Evolutionary conservation across 441 rosid genomes (phyloP).

Genomic region (Mallotus repandus): DNA sequence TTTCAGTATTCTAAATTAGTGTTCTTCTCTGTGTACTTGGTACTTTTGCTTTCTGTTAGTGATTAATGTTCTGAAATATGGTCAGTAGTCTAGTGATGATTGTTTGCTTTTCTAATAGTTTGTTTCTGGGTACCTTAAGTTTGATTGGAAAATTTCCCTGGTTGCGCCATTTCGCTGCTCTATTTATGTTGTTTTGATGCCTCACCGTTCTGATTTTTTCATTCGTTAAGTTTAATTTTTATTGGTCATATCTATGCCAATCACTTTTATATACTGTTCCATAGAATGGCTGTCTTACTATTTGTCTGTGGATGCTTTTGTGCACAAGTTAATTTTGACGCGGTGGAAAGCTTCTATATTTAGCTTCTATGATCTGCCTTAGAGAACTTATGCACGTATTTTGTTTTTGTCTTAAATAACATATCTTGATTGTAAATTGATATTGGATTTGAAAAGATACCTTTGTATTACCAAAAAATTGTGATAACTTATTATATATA

Average conservation of each 20-base stretch:
- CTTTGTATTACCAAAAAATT: not conserved
- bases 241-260: not conserved
- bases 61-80: not conserved
- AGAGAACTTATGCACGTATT: too few species aligned
- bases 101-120: not conserved
- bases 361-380: too few species aligned
- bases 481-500: too few species aligned
- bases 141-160: not conserved
- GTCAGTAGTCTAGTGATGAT: not conserved
- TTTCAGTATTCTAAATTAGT: not conserved
- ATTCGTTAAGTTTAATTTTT: not conserved
- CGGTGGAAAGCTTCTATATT: too few species aligned
- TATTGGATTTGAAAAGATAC: not conserved
- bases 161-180: constrained; percentile 14
- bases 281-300: not conserved
- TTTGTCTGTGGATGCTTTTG: too few species aligned
- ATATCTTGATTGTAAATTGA: too few species aligned
- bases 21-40: not conserved
- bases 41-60: not conserved
- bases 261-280: not conserved
- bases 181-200: constrained; percentile 52
- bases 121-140: not conserved
- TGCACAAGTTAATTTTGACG: too few species aligned
- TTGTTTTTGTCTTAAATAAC: too few species aligned
- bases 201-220: constrained; percentile 45